phyloP scores from a whole-genome alignment of 331 rosid genomes.

The Arachis monticola region DNA sequence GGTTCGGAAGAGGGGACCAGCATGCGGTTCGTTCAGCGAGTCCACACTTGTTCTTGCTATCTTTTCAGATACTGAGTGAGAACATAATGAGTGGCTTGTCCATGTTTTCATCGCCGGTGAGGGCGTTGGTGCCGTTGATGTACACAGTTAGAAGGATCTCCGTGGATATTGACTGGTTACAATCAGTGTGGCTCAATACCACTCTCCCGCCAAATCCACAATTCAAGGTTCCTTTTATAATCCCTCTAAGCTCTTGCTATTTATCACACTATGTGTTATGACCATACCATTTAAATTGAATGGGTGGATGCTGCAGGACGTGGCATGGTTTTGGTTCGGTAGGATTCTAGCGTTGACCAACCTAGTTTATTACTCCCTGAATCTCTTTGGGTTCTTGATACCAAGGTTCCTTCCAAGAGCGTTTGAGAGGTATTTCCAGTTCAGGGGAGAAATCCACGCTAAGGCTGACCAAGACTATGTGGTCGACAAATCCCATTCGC shows the following conservation, averaged over 20 bases:
- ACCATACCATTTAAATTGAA: not conserved
- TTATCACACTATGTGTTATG: not conserved
- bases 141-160: constrained; percentile 68
- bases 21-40: constrained; percentile 63
- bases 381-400: constrained; percentile 65
- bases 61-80: constrained; percentile 76
- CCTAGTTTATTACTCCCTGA: constrained; percentile 57
- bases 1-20: constrained; percentile 79
- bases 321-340: constrained; percentile 84
- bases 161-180: constrained; percentile 64
- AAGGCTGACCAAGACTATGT: constrained; percentile 34
- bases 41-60: constrained; percentile 73
- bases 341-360: constrained; percentile 60
- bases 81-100: constrained; percentile 69
- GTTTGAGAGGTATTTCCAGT: constrained; percentile 60
- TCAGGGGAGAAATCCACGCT: constrained; percentile 45
- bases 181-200: constrained; percentile 61
- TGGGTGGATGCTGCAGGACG: constrained; percentile 48
- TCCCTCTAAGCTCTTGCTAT: too few relatives aligned
- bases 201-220: constrained; percentile 55
- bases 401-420: constrained; percentile 80
- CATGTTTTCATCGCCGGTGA: constrained; percentile 68
- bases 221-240: constrained; percentile 44
- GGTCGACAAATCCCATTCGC: constrained; percentile 2
- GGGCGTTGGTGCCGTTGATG: constrained; percentile 75